A percentile compares a stretch with the other conserved stretches of the same genome.
phyloP scores from a whole-genome alignment of 2,329 filamentous ascomycete species.

The Hypocreales sp. region DNA sequence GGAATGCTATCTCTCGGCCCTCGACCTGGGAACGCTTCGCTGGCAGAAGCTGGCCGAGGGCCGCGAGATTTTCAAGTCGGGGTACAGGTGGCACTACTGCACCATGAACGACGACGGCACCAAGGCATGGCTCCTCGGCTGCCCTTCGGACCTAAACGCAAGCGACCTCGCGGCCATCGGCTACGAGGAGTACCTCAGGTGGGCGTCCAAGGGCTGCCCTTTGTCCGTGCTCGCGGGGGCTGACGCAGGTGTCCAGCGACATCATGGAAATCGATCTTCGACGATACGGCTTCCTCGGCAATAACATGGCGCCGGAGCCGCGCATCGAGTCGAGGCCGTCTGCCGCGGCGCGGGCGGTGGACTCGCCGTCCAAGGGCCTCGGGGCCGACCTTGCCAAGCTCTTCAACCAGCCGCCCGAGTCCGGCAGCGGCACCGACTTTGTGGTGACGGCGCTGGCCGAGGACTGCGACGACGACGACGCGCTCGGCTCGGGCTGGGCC shows the following conservation, averaged over 20 bases:
- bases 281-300: slow-evolving; percentile 80
- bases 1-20: slow-evolving; percentile 78
- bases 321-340: slow-evolving; percentile 33
- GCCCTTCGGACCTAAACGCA: slow-evolving; percentile 54
- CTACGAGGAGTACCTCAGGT: slow-evolving; percentile 76
- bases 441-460: slow-evolving; percentile 78
- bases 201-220: too few relatives aligned
- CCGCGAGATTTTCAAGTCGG: slow-evolving; percentile 77
- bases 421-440: slow-evolving; percentile 80
- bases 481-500: slow-evolving; percentile 34
- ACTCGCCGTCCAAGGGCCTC: slow-evolving; percentile 49
- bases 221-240: too few relatives aligned
- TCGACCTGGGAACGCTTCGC: slow-evolving; percentile 73
- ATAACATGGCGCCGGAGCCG: slow-evolving; percentile 46
- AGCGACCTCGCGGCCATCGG: slow-evolving; percentile 52
- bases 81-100: slow-evolving; percentile 98
- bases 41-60: slow-evolving; percentile 96
- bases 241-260: slow-evolving; percentile 34
- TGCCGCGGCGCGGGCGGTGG: slow-evolving; percentile 27
- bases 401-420: slow-evolving; percentile 75
- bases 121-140: slow-evolving; percentile 93
- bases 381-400: slow-evolving; percentile 74
- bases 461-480: slow-evolving; percentile 54
- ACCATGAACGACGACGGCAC: slow-evolving; percentile 91
- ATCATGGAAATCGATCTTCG: slow-evolving; percentile 88